Base-by-base conservation (phyloP, 306 rosid genomes). In the Trifolium repens region DNA sequence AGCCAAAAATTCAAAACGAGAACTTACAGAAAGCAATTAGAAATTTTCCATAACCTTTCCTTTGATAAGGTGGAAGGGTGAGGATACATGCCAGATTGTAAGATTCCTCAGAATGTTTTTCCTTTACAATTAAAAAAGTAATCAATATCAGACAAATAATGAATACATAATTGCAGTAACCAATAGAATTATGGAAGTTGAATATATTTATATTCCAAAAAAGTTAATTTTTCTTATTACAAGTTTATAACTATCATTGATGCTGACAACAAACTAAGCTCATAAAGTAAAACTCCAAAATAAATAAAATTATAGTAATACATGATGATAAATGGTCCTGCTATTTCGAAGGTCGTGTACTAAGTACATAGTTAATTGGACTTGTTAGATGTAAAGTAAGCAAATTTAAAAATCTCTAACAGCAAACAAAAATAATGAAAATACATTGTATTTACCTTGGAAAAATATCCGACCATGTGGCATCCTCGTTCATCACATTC, bases 401-500 rank as follows among this genome's bases (percentile, higher is more conserved):
- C 5, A 79, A 71, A 50, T 50, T 32, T 67, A 52, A 0, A 63
- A 76, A 46, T 8, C 57, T 54, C 64, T 71, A 9, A 65, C 32
- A 47, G 0, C 58, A 35, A 43, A 53, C 62, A 30, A 8, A 69
- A 53, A 61, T 61, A 53, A 60, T 30, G 1, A 53, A 61, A 81
- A 30, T 17, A 44, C 34, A 12, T 64, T 46, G 73, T 71, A 44
- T 79, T 79, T 89, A 89, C 99, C 98, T 96, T 96, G 44, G 99
- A 92, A 78, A 96, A 96, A 84, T 96, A 96, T 79, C 99, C 99
- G 77, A 96, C 99, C 99, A 96, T 92, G 86, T 96, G 99, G 82
- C 99, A 96, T 73, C 99, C 99, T 70, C 98, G 89, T 80, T 96
- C 99, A 85, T 96, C 99, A 61, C 99, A 96, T 82, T 96, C 97